phyloP scores from a whole-genome alignment of 495 filamentous ascomycete genomes.

The Xylona heveae region DNA sequence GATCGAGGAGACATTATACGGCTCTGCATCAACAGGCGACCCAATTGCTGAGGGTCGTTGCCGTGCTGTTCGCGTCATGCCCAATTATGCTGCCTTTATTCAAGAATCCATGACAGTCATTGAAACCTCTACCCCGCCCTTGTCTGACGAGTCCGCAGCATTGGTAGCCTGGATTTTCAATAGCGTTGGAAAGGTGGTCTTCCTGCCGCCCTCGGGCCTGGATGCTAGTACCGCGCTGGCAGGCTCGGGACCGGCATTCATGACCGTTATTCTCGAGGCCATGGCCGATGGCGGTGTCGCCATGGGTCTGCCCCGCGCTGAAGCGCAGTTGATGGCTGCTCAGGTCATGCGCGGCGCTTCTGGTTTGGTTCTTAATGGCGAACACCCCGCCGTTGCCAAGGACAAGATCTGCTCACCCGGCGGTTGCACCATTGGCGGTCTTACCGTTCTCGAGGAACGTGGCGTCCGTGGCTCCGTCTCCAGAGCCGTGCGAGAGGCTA shows the following conservation, averaged over 20 bases:
- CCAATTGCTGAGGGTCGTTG: constrained; percentile 16
- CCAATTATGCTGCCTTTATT: constrained; percentile 53
- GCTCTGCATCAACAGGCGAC: constrained; percentile 12
- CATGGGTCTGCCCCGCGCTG: constrained; percentile 56
- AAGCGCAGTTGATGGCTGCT: constrained; percentile 62
- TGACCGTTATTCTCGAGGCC: constrained; percentile 55
- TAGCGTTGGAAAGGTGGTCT: constrained; percentile 42
- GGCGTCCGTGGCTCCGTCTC: constrained; percentile 46
- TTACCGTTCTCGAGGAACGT: constrained; percentile 59
- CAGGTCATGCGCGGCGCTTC: constrained; percentile 59
- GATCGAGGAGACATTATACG: constrained; percentile 37
- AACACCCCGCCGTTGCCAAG: constrained; percentile 53
- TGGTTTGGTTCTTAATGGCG: constrained; percentile 43
- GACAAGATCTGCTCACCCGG: constrained; percentile 67
- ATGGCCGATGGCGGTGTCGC: constrained; percentile 61
- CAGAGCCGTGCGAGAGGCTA: constrained; percentile 55
- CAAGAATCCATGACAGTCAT: constrained; percentile 71
- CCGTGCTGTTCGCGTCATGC: constrained; percentile 50
- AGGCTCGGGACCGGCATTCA: constrained; percentile 62
- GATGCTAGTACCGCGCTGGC: constrained; percentile 56
- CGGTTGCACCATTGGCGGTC: constrained; percentile 59
- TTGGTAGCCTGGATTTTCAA: constrained; percentile 62
- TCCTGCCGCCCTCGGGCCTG: constrained; percentile 44
- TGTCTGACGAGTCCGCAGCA: constrained; percentile 16
- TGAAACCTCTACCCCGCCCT: constrained; percentile 27